phyloP scores from a whole-genome alignment of 345 rosid species.

The Citropsis articulata region DNA sequence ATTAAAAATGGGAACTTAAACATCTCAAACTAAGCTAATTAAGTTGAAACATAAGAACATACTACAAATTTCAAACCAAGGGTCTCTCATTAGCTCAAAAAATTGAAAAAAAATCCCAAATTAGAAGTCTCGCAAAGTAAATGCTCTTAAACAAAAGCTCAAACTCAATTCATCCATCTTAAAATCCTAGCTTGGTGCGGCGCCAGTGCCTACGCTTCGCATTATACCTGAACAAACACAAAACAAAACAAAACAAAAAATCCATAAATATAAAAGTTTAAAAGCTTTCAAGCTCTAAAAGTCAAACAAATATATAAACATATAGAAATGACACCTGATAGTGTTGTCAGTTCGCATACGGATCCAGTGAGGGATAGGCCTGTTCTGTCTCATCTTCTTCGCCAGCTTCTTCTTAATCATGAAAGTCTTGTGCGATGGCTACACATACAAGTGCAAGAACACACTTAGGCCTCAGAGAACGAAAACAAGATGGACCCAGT shows the following conservation, averaged over 20 bases:
- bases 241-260: not conserved
- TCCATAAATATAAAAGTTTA: not conserved
- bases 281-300: not conserved
- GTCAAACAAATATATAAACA: not conserved
- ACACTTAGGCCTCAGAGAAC: not conserved
- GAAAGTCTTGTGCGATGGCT: slow-evolving; percentile 49
- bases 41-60: not conserved
- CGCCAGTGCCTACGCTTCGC: slow-evolving; percentile 84
- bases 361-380: slow-evolving; percentile 80
- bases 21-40: not conserved
- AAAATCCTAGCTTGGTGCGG: slow-evolving; percentile 60
- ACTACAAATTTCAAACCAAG: not conserved
- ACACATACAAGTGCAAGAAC: not conserved
- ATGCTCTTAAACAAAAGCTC: slow-evolving; percentile 3
- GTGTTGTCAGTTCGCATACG: slow-evolving; percentile 69
- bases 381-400: slow-evolving; percentile 76
- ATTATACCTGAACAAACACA: slow-evolving; percentile 44
- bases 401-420: slow-evolving; percentile 62
- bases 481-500: not conserved
- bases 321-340: slow-evolving; percentile 34
- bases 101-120: not conserved
- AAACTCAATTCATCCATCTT: slow-evolving; percentile 16
- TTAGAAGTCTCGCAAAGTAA: slow-evolving; percentile 8
- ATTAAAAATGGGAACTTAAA: not conserved
- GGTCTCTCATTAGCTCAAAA: not conserved